Base-by-base conservation (phyloP, 2,329 filamentous ascomycete species). In the Pseudocercospora fuligena region DNA sequence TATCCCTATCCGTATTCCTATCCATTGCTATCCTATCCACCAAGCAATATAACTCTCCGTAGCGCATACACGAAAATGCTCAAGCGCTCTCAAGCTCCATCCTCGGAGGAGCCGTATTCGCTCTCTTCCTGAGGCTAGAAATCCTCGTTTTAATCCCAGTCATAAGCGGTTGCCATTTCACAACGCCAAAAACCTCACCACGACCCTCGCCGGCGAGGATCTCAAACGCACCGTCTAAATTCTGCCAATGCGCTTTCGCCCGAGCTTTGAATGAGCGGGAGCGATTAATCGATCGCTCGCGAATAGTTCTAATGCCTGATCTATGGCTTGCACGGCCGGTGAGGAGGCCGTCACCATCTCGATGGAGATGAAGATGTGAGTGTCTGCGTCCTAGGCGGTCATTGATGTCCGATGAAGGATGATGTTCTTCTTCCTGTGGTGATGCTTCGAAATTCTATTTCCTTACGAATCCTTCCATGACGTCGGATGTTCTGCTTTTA, bases 401-500 rank as follows among this genome's bases (percentile, higher is more conserved):
- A 19, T 27, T 23, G 14, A 33, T 57, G 29, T 27, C 61, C 3
- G 33, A 12, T n/a, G 33, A 31, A 33, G 14, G 53, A 12, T 60
- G 58, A 61, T 61, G 61, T 49, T 60, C 31, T 54, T 54, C 43
- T 33, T 57, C 43, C 57, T 60, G 62, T 60, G 63, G 16, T 5
- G 58, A 58, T 19, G 49, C 51, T 64, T 61, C 59, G 66, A 68
- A 70, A 65, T 73, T 64, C 72, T 74, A 77, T 73, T 75, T 76
- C 69, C 73, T 74, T 64, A 75, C 73, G 63, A 76, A 69, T 49
- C 68, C 72, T 67, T 76, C 75, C 31, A 76, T 67, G 3, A 72
- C 74, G 27, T 75, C 74, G 57, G 70, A 73, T 27, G 72, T 68
- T 12, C 73, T 64, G 60, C 66, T 70, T 31, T 64, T 70, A 31